Conservation (phyloP, 2,329 filamentous ascomycete genomes). For the Claviceps humidiphila region DNA sequence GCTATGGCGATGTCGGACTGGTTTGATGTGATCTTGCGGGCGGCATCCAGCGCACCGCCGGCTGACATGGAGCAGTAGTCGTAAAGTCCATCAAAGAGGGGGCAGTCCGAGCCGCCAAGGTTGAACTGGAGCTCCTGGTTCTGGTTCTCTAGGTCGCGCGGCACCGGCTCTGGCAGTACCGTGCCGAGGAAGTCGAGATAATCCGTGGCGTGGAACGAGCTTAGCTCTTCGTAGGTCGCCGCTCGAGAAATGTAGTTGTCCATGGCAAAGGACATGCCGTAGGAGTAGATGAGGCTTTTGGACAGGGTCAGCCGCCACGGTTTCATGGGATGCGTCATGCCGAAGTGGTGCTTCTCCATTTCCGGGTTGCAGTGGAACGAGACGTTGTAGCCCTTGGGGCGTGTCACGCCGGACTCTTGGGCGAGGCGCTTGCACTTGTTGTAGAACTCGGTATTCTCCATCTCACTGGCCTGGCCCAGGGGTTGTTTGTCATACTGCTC, state of each 20-base stretch:
- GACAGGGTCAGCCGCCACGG: conserved; percentile 93
- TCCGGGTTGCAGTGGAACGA: conserved; percentile 92
- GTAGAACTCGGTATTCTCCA: conserved; percentile 43
- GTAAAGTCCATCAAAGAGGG: conserved; percentile 89
- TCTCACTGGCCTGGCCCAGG: conserved; percentile 35
- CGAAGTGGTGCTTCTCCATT: conserved; percentile 95
- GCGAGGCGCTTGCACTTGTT: conserved; percentile 44
- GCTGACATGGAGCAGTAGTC: conserved; percentile 92
- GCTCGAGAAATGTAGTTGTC: conserved; percentile 77
- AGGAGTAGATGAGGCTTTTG: conserved; percentile 86
- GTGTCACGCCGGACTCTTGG: conserved; percentile 55
- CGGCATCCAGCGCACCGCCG: conserved; percentile 80
- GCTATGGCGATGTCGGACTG: conserved; percentile 95
- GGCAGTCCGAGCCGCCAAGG: conserved; percentile 82
- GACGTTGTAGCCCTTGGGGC: conserved; percentile 76
- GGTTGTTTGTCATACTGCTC: conserved; percentile 36
- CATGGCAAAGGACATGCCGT: conserved; percentile 95
- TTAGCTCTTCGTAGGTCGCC: conserved; percentile 78
- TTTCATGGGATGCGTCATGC: conserved; percentile 96
- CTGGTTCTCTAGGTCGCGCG: conserved; percentile 51
- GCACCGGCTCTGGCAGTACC: conserved; percentile 50
- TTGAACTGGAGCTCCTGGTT: conserved; percentile 64
- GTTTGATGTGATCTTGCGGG: conserved; percentile 70
- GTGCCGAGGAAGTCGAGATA: conserved; percentile 81
- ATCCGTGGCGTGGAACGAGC: conserved; percentile 73